These are phyloP conservation scores for Sugiyamaella pinicola DNA, from an alignment of 1,139 yeast species.

Conservation along the genomic window DNA sequence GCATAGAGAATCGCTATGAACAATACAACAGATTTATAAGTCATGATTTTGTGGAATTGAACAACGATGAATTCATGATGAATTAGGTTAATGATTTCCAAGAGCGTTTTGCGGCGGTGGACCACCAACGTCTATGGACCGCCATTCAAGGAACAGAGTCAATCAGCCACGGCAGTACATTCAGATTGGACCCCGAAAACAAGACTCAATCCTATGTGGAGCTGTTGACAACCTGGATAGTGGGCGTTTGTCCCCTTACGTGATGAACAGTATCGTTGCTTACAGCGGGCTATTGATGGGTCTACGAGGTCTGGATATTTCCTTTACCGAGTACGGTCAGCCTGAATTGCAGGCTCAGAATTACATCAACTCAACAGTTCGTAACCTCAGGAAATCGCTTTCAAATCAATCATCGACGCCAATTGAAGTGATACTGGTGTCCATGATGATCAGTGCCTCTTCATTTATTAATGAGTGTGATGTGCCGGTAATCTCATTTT, in stretches of 20 bases:
- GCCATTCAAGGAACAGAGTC: no score
- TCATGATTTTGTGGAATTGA: no score
- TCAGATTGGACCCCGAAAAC: no score
- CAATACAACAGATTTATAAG: no score
- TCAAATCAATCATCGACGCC: conserved; percentile 10
- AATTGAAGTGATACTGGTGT: conserved; percentile 16
- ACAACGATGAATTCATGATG: no score
- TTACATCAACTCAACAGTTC: conserved; percentile 11
- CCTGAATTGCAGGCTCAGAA: not conserved
- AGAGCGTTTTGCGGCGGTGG: no score
- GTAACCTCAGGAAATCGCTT: conserved; percentile 9
- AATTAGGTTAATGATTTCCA: no score
- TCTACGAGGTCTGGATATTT: conserved; percentile 3
- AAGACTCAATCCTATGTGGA: no score
- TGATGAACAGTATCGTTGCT: conserved; percentile 10
- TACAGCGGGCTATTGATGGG: conserved; percentile 16
- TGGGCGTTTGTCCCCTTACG: conserved; percentile 11
- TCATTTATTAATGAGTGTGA: conserved; percentile 7
- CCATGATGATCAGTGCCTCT: conserved; percentile 12
- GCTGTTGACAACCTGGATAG: no score
- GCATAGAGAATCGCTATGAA: no score
- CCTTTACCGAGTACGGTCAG: not conserved
- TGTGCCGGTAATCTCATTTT: conserved; percentile 17
- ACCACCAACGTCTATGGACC: no score
- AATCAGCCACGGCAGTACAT: no score